Evolutionary conservation across 495 filamentous ascomycete species (phyloP), one percentile per base, ranked within the genome.

Genomic region (Penicillium ochrochloron): DNA sequence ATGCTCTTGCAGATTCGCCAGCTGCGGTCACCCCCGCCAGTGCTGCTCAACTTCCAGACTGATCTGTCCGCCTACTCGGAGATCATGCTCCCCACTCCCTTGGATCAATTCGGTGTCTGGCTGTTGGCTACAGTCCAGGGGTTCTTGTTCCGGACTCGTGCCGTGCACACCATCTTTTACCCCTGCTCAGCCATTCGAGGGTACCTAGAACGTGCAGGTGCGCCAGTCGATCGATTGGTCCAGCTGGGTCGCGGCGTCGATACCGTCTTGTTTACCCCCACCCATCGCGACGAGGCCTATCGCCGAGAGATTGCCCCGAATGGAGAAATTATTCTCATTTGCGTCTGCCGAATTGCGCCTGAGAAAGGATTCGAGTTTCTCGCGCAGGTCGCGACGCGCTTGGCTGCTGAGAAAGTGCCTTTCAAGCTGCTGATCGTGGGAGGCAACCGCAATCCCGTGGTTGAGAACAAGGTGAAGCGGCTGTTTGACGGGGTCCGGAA

Each of bases 351-450:
- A 29, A 70, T 90, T 35, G 86, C 85, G 1, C 85, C 85, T 0
- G 87, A 89, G 70, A 90, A 90, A 68, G 87, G 87, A 0, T 89
- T 88, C 67, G 81, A 84, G 54, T 89, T 89, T 67, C 77, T 89
- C 23, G 82, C 86, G 8, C 65, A 83, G 46, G 84, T 74, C 11
- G 82, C 80, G 0, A 69, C 66, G 19, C 70, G 75, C 55, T 72
- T 90, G 34, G 82, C 80, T n/a, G 74, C 76, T n/a, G 75, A 73
- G n/a, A 80, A 81, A 6, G 69, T 88, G 19, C 65, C 73, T 0
- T 90, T 86, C 76, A 86, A 87, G 64, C 75, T 90, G 14, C 71
- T 87, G 41, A 80, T 89, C 52, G 86, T 89, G 0, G 87, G 87
- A 35, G 84, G 85, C 4, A 89, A 89, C 69, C 80, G 81, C 37